phyloP scores from a whole-genome alignment of 2,329 filamentous ascomycete genomes.

The Ceratocystis destructans region DNA sequence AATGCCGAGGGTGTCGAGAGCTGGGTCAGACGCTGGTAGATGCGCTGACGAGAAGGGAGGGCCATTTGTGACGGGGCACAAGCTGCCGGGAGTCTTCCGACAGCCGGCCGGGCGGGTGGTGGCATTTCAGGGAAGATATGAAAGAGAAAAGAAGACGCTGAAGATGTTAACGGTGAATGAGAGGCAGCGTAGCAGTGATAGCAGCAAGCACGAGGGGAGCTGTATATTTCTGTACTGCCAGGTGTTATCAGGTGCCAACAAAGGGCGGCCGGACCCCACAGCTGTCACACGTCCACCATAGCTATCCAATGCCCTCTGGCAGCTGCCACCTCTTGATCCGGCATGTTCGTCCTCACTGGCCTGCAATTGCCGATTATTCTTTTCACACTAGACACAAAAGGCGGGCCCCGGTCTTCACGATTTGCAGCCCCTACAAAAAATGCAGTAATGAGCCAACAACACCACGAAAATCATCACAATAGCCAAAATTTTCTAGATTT shows the following conservation, averaged over 20 bases:
- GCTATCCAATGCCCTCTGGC: background rate
- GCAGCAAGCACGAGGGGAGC: background rate
- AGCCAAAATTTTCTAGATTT: background rate
- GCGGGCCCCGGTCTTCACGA: background rate
- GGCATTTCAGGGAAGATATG: background rate
- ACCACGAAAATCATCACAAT: background rate
- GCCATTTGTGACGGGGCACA: background rate
- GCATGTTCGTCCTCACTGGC: background rate
- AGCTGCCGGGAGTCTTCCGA: constrained; percentile 6
- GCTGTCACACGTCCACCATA: background rate
- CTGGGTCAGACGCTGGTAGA: constrained; percentile 7
- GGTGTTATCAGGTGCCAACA: background rate
- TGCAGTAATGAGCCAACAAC: background rate
- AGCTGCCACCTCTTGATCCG: background rate
- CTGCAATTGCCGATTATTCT: background rate
- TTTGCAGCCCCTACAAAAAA: constrained; percentile 6
- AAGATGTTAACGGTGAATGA: background rate
- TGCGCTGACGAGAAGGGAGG: background rate
- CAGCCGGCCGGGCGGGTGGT: background rate
- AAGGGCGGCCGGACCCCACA: rapidly evolving
- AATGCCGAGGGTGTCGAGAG: background rate
- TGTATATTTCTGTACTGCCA: background rate
- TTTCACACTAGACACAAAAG: background rate
- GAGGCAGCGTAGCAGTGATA: no score
- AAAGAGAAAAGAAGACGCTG: background rate